A percentile compares a stretch with the other conserved stretches of the same genome.
These are phyloP conservation scores for Entomortierella parvispora DNA, from an alignment of 192 early-diverging fungal genomes.

Conservation along the genomic window DNA sequence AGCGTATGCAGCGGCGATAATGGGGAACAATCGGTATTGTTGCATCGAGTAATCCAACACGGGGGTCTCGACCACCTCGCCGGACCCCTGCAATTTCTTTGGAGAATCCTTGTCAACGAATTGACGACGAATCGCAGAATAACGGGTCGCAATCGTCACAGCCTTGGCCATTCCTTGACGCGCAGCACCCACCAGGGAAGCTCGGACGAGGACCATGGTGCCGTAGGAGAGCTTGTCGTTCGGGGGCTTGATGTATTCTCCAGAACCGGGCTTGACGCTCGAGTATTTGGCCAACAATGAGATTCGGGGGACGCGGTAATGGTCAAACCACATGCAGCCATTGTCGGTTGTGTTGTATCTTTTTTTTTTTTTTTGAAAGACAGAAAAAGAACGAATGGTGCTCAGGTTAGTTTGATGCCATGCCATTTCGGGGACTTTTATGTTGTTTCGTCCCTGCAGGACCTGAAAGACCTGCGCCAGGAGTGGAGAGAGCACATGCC, in stretches of 20 bases:
- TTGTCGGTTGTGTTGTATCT: constrained; percentile 85
- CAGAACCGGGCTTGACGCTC: constrained; percentile 70
- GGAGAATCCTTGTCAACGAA: constrained; percentile 69
- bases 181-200: constrained; percentile 73
- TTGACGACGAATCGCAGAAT: constrained; percentile 77
- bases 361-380: constrained; percentile 46
- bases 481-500: too few species aligned
- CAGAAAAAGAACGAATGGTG: not conserved
- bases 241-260: constrained; percentile 77
- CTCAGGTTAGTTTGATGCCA: not conserved
- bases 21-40: constrained; percentile 75
- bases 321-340: constrained; percentile 86
- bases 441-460: too few species aligned
- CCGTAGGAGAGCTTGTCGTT: constrained; percentile 86
- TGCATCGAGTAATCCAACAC: constrained; percentile 83
- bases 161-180: constrained; percentile 73
- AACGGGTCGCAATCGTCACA: constrained; percentile 75
- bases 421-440: too few species aligned
- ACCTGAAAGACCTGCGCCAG: too few species aligned
- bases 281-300: constrained; percentile 83
- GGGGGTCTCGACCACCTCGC: constrained; percentile 65
- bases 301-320: constrained; percentile 80
- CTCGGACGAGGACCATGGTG: constrained; percentile 88
- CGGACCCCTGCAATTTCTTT: constrained; percentile 33
- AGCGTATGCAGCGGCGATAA: constrained; percentile 77